A percentile compares a stretch with the other conserved stretches of the same genome.
Conservation (phyloP, 2,329 filamentous ascomycete genomes). For the Cordyceps pruinosa region DNA sequence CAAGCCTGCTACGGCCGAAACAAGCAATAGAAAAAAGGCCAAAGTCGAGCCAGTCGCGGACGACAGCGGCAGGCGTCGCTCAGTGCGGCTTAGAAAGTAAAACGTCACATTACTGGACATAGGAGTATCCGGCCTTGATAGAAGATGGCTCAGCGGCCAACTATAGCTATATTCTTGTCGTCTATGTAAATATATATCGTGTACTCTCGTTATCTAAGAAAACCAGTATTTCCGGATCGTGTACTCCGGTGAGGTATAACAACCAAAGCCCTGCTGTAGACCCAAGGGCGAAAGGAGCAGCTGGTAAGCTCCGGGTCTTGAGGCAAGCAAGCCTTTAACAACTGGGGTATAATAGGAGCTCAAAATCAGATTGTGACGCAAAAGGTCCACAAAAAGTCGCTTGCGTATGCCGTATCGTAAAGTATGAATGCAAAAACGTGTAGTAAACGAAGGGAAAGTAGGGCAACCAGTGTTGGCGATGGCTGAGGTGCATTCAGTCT, state of each 20-base stretch:
- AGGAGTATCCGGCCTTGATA: no score
- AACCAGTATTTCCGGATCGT: slow-evolving; percentile 2
- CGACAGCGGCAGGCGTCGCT: slow-evolving; percentile 21
- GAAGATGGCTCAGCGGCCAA: neutral
- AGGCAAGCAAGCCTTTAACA: neutral
- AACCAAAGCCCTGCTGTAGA: neutral
- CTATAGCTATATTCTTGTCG: neutral
- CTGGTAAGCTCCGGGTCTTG: neutral
- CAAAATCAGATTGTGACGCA: neutral
- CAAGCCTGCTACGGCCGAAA: slow-evolving; percentile 13
- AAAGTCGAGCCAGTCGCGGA: slow-evolving; percentile 4
- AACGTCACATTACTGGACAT: neutral
- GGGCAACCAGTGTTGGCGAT: neutral
- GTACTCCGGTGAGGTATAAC: slow-evolving; percentile 1
- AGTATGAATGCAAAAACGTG: neutral
- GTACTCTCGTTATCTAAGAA: neutral
- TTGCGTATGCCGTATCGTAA: neutral
- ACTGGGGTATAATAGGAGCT: slow-evolving; percentile 5
- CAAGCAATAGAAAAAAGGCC: slow-evolving; percentile 17
- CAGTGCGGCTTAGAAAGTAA: slow-evolving; percentile 21
- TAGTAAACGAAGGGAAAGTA: neutral
- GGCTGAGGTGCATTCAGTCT: neutral
- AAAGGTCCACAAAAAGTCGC: neutral
- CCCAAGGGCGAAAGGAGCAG: neutral
- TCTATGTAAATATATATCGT: slow-evolving; percentile 1